Evolutionary conservation across 805 yeast species (phyloP), one percentile per base, ranked within the genome.

Genomic region (Candida adriatica): DNA sequence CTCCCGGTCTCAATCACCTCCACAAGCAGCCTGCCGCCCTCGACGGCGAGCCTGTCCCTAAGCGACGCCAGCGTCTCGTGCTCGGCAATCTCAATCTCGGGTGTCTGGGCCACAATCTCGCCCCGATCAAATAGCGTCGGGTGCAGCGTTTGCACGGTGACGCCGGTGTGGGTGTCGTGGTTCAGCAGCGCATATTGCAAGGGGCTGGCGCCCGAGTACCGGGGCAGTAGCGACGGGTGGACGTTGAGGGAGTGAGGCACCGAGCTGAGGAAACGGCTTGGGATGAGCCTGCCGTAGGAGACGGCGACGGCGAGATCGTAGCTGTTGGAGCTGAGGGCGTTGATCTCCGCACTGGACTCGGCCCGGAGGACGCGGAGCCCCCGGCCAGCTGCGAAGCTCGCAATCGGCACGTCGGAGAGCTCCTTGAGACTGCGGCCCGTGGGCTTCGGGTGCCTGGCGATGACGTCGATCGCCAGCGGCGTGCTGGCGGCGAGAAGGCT

Each of bases 191-290:
- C 77, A 38, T 74, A 67, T 39, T 90, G 97, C 4, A 92, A 58
- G 0, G 98, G 98, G 2, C 96, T 80, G 0, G 96, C 78, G 1
- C 98, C 98, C 3, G 86, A 71, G 45, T 83, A 74, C 27, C 59
- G 61, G 0, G 98, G 98, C 7, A 92, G 64, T 6, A 87, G 53
- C 0, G 96, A 86, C 0, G 98, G 98, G 53, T 92, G 98, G 1
- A 92, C 86, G 50, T 92, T 92, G 17, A 92, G 51, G 0, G 96
- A 94, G 48, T 55, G 73, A 9, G 55, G 53, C 14, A 77, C 58
- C 0, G 53, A 30, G 0, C 48, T 30, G 2, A 92, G 55, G 41
- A 86, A 73, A 2, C 53, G 36, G 0, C 57, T 59, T 0, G 97
- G 96, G 4, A 92, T 86, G 27, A 90, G 61, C 30, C 66, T 66